Evolutionary conservation across 1,139 yeast species (phyloP), one percentile per base, ranked within the genome.

Genomic region (Meyerozyma smithsonii): DNA sequence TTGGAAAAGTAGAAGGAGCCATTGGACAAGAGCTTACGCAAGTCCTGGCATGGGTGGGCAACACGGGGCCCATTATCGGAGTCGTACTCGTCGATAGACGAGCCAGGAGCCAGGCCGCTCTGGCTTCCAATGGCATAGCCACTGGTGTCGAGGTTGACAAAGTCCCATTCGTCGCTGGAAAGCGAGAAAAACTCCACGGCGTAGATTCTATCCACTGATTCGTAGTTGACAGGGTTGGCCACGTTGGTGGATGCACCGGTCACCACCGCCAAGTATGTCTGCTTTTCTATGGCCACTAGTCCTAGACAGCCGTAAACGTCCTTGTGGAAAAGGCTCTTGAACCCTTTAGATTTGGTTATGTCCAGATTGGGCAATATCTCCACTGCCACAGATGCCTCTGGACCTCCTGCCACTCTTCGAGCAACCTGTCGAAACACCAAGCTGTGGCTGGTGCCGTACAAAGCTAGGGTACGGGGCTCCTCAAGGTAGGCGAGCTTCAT

Each of bases 1-100:
- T 89, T 80, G 35, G 96, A 87, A 62, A 84, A 94, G 61, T 88
- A 92, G 58, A 92, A 94, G 2, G 95, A 85, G 4, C 97, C 97
- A 56, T 85, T 85, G 24, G 84, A 75, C 39, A 94, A 64, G 37
- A 94, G 66, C 57, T 88, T 89, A 49, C 81, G 76, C 46, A 92
- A 62, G 42, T 83, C 92, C 38, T 73, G 74, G 55, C 97, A 90
- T 0, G 98, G 98, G 55, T 92, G 96, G 43, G 79, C 84, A 12
- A 71, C 55, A 28, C 70, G 52, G 1, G 48, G 51, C 37, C 45
- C 54, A 30, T 54, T 59, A 45, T 45, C 48, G 16, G 48, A 51
- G 18, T 54, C 59, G 12, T 57, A 57, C 14, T 48, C 53, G 8
- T 49, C 49, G 4, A 54, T 57, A 14, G 45, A 43, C 4, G 44